Percentiles rank a stretch among this genome's conserved stretches.
Conservation (phyloP, 805 yeast genomes). For the Candida nanaspora region DNA sequence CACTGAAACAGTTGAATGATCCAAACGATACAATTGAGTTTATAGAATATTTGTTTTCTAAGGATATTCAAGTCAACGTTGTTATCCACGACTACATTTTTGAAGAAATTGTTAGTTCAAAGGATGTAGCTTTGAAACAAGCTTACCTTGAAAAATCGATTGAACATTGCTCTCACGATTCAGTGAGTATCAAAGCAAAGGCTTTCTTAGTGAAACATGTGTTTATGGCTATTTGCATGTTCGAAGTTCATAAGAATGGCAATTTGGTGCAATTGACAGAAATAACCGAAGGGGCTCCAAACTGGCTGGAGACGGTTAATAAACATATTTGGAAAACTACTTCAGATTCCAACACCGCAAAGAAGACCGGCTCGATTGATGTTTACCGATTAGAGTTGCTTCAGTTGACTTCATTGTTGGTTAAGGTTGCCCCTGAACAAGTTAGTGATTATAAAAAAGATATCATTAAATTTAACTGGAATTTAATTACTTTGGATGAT, state of each 20-base stretch:
- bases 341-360: slow-evolving; percentile 41
- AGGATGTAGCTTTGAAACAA: slow-evolving; percentile 39
- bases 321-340: slow-evolving; percentile 68
- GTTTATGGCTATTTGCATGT: slow-evolving; percentile 57
- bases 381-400: slow-evolving; percentile 68
- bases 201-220: slow-evolving; percentile 56
- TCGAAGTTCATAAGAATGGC: slow-evolving; percentile 47
- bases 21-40: slow-evolving; percentile 13
- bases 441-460: slow-evolving; percentile 67
- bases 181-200: slow-evolving; percentile 42
- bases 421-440: slow-evolving; percentile 56
- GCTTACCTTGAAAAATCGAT: slow-evolving; percentile 45
- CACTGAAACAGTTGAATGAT: slow-evolving; percentile 10
- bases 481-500: slow-evolving; percentile 83
- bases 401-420: slow-evolving; percentile 71
- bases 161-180: slow-evolving; percentile 39
- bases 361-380: slow-evolving; percentile 66
- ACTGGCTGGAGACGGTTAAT: slow-evolving; percentile 62
- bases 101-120: slow-evolving; percentile 42
- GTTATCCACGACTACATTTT: slow-evolving; percentile 53
- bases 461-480: slow-evolving; percentile 92
- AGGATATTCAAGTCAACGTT: slow-evolving; percentile 38
- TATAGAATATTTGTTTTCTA: slow-evolving; percentile 35
- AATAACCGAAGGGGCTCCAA: slow-evolving; percentile 23
- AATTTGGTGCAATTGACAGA: slow-evolving; percentile 17